Evolutionary conservation across 352 stramenopile species (phyloP).

Genomic region (Globisporangium solare): DNA sequence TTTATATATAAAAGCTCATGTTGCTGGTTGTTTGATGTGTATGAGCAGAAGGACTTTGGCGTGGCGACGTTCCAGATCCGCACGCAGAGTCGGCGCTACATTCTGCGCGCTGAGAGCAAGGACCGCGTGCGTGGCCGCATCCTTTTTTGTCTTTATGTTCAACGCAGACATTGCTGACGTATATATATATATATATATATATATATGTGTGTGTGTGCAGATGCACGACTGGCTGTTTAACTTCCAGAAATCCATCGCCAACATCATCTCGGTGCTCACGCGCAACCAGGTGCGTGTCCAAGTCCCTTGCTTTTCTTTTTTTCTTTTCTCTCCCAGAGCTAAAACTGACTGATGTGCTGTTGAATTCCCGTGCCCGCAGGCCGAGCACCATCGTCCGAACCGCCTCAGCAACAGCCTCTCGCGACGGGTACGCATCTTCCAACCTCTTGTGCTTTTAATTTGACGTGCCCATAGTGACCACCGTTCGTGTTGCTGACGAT

Average conservation of each 20-base stretch:
- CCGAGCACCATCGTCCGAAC: conserved; percentile 34
- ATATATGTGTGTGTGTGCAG: conserved; percentile 20
- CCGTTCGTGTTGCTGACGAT: not conserved
- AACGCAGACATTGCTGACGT: not conserved
- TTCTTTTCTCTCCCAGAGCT: too few relatives aligned
- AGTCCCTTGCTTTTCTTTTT: too few relatives aligned
- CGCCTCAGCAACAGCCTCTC: conserved; percentile 47
- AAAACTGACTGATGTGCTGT: too few relatives aligned
- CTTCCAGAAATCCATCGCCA: conserved; percentile 87
- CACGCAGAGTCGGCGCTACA: conserved; percentile 66
- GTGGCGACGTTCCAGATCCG: conserved; percentile 80
- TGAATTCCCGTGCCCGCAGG: conserved; percentile 17
- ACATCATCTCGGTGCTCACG: conserved; percentile 74
- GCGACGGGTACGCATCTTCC: conserved; percentile 42
- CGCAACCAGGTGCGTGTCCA: conserved; percentile 37
- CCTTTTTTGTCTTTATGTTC: too few relatives aligned
- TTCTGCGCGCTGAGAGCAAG: conserved; percentile 77
- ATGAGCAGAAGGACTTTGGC: conserved; percentile 84
- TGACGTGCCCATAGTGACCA: too few relatives aligned
- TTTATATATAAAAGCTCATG: not conserved
- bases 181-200: too few relatives aligned
- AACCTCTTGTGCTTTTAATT: too few relatives aligned
- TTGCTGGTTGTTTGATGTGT: not conserved
- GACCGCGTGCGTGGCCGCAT: too few relatives aligned
- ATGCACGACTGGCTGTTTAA: conserved; percentile 90